These are phyloP conservation scores for Rasamsonia emersonii DNA, from an alignment of 2,329 filamentous ascomycete species.

Conservation along the genomic window DNA sequence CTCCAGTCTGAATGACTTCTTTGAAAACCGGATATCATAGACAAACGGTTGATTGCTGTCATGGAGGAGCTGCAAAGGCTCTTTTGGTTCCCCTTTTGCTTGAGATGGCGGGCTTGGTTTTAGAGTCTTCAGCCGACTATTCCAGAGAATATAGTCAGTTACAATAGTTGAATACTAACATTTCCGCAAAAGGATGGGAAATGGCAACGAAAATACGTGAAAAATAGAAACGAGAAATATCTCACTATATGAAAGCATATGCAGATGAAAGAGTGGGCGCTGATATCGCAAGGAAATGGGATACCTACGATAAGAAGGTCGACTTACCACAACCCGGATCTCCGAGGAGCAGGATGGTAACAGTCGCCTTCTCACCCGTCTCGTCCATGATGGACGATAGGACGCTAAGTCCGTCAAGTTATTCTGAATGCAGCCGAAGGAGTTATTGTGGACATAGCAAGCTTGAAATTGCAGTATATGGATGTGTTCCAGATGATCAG, in stretches of 20 bases:
- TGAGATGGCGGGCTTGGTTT: slow-evolving; percentile 12
- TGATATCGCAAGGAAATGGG: slow-evolving; percentile 2
- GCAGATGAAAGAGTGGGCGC: background rate
- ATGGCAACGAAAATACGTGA: background rate
- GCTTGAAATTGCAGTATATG: too few species aligned
- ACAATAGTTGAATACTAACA: too few species aligned
- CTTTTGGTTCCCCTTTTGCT: slow-evolving; percentile 14
- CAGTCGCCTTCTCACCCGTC: slow-evolving; percentile 11
- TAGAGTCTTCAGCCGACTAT: slow-evolving; percentile 12
- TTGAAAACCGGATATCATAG: slow-evolving; percentile 51
- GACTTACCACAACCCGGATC: slow-evolving; percentile 54
- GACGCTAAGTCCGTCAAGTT: too few species aligned
- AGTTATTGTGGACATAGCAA: too few species aligned
- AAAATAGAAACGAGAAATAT: too few species aligned
- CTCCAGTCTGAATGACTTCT: slow-evolving; percentile 46
- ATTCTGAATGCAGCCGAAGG: too few species aligned
- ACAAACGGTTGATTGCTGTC: slow-evolving; percentile 51
- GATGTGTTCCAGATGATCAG: too few species aligned
- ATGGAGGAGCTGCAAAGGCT: slow-evolving; percentile 36
- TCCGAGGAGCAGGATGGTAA: slow-evolving; percentile 47
- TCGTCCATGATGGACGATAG: too few species aligned
- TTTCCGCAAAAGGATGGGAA: slow-evolving; percentile 1
- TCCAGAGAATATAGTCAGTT: background rate
- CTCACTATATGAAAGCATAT: too few species aligned
- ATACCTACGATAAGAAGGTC: slow-evolving; percentile 52